phyloP scores from a whole-genome alignment of 73 alveolate species.

The Uronychia binucleata region DNA sequence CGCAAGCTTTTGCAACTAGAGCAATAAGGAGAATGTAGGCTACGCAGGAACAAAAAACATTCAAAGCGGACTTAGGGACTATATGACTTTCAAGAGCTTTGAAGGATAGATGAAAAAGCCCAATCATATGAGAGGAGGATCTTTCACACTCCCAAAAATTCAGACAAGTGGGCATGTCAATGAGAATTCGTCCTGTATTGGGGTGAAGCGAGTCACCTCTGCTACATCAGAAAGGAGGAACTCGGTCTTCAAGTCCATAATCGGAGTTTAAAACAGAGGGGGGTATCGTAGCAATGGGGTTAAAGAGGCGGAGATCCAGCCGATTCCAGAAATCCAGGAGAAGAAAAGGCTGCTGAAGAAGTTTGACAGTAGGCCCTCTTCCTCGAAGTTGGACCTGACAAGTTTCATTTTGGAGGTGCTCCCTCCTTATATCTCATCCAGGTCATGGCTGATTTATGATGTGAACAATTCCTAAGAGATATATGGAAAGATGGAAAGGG shows the following conservation, averaged over 20 bases:
- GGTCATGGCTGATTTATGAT: conserved; percentile 59
- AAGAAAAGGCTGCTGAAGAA: not conserved
- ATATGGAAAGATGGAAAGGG: conserved; percentile 15
- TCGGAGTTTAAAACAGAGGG: no score
- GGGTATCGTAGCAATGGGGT: no score
- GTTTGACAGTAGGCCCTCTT: not conserved
- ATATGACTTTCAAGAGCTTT: no score
- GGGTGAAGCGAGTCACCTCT: not conserved
- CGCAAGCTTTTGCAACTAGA: no score
- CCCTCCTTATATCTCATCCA: conserved; percentile 59
- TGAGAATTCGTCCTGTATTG: no score
- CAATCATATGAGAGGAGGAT: no score
- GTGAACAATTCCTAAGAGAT: not conserved
- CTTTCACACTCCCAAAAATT: no score
- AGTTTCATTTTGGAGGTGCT: not conserved
- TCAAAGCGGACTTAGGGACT: no score
- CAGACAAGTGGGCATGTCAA: no score
- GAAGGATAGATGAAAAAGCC: no score
- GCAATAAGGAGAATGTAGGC: no score
- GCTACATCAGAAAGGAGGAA: not conserved
- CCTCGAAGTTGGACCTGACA: not conserved
- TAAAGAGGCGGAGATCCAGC: not conserved
- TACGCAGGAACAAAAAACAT: no score
- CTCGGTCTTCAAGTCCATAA: not conserved
- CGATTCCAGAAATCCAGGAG: not conserved